Evolutionary conservation across 768 basidiomycete genomes (phyloP).

Genomic region (Exidia glandulosa): DNA sequence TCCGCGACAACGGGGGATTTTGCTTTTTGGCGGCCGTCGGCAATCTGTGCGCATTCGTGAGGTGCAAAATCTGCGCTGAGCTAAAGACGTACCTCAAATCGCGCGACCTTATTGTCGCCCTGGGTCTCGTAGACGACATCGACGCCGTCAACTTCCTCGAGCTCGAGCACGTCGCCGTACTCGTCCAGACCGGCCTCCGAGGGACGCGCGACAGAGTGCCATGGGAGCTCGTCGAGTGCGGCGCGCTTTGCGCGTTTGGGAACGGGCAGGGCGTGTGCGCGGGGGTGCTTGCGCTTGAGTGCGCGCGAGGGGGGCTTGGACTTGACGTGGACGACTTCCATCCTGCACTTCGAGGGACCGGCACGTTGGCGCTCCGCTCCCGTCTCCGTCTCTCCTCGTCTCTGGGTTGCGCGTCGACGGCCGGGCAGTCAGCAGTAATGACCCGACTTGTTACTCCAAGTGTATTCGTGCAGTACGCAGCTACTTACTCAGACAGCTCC

Average conservation of each 20-base stretch:
- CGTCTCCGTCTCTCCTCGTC: too few relatives aligned
- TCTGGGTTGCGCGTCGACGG: too few relatives aligned
- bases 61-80: not conserved
- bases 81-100: conserved; percentile 52
- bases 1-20: conserved; percentile 2
- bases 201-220: conserved; percentile 56
- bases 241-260: not conserved
- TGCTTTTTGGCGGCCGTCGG: not conserved
- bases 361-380: too few relatives aligned
- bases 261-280: not conserved
- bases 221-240: conserved; percentile 52
- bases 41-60: conserved; percentile 3
- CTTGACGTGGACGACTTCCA: not conserved
- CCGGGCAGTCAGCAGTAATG: too few relatives aligned
- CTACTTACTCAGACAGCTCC: too few relatives aligned
- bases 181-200: conserved; percentile 49
- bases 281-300: not conserved
- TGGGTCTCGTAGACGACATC: conserved; percentile 77
- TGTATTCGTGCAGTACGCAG: too few relatives aligned
- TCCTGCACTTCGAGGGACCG: too few relatives aligned
- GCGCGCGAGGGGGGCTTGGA: not conserved
- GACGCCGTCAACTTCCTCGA: conserved; percentile 90
- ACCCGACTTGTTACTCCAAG: too few relatives aligned
- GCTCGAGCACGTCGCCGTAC: conserved; percentile 78
- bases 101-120: conserved; percentile 53